Evolutionary conservation across 352 stramenopile species (phyloP), one percentile per base, ranked within the genome.

Genomic region (Phytophthora hibernalis): DNA sequence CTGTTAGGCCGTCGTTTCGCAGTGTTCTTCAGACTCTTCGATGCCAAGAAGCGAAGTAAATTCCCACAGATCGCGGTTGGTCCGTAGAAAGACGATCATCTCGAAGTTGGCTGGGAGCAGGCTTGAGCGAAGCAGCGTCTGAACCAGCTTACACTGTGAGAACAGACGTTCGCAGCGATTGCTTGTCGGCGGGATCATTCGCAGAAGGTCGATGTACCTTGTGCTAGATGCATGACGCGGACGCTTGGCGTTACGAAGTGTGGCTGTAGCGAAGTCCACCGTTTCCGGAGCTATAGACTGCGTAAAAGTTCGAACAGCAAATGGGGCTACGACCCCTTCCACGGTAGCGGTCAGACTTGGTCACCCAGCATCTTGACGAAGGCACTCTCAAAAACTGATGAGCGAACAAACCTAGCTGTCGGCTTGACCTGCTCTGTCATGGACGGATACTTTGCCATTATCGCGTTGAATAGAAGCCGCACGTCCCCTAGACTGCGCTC

Each of bases 161-260:
- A 72, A 72, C 3, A 72, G 18, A 11, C 56, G 43, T 26, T 72
- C 50, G n/a, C 64, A 67, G 18, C 37, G 20, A 38, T 59, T 59
- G 52, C 52, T 59, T 8, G 35, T 60, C 5, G 52, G 20, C 21
- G 52, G 38, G 13, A 50, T 60, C 35, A 60, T 40, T 30, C 12
- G 30, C 11, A 56, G 20, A 4, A 56, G 9, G 18, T 44, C 18
- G 1, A 21, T 16, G 20, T 56, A 56, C 49, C 45, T 42, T 1
- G n/a, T 43, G 2, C 18, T 24, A 15, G 33, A 12, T 20, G 16
- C 2, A 18, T 11, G 13, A 2, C 28, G 1, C 0, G 33, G 18
- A 11, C 33, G 49, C 20, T 45, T 44, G 12, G 30, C 49, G 1
- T 33, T 35, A 9, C 37, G 49, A 18, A 56, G 31, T 3, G 31